phyloP scores from a whole-genome alignment of 2,329 filamentous ascomycete genomes.

The Diplocarpon mali region DNA sequence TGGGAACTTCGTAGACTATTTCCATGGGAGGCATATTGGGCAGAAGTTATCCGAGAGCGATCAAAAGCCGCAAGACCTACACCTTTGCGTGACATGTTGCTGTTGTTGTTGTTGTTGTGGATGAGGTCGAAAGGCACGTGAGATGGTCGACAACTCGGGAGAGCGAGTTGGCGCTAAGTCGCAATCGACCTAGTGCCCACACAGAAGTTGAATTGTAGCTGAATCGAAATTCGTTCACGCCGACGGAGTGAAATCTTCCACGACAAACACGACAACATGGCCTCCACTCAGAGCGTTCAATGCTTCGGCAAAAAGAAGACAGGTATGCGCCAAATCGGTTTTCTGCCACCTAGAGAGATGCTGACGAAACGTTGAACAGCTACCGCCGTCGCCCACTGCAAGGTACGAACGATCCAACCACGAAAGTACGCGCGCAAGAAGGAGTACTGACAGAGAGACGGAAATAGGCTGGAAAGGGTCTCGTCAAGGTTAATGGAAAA shows the following conservation, averaged over 20 bases:
- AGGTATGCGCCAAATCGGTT: slow-evolving; percentile 17
- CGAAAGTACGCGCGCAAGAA: slow-evolving; percentile 1
- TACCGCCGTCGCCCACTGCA: slow-evolving; percentile 66
- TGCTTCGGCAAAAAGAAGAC: slow-evolving; percentile 99
- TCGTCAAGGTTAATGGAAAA: slow-evolving; percentile 98
- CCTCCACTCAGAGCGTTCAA: slow-evolving; percentile 75
- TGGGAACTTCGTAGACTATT: slow-evolving; percentile 76
- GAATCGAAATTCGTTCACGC: slow-evolving; percentile 2
- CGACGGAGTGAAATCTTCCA: slow-evolving; percentile 1
- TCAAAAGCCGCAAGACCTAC: slow-evolving; percentile 88
- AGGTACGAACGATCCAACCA: slow-evolving; percentile 39
- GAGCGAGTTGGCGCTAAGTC: background rate
- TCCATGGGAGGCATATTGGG: slow-evolving; percentile 86
- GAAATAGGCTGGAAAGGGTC: slow-evolving; percentile 63
- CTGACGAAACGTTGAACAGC: slow-evolving; percentile 36
- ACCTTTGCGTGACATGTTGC: slow-evolving; percentile 59
- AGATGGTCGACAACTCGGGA: background rate
- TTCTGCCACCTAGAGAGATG: slow-evolving; percentile 16
- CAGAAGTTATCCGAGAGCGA: slow-evolving; percentile 70
- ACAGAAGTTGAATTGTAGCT: slow-evolving; percentile 5
- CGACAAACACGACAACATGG: slow-evolving; percentile 22
- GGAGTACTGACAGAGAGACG: slow-evolving; percentile 19
- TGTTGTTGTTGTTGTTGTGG: slow-evolving; percentile 1
- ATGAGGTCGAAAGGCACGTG: background rate
- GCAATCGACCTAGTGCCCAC: background rate